A percentile compares a stretch with the other conserved stretches of the same genome.
Evolutionary conservation across 768 basidiomycete genomes (phyloP).

Genomic region (Gymnopilus dilepis): DNA sequence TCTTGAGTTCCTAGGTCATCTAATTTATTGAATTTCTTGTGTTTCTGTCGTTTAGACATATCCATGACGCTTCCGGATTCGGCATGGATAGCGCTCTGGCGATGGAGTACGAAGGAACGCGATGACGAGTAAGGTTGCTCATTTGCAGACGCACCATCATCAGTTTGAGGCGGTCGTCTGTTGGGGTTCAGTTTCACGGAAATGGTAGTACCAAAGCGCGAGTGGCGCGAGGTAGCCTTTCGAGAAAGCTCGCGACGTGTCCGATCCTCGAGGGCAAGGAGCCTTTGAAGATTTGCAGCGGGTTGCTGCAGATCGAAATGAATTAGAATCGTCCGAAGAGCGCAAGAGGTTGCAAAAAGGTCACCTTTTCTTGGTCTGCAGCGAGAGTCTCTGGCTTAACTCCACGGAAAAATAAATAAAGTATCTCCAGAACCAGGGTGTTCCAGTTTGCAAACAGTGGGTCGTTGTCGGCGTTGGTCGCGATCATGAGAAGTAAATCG

Average conservation of each 20-base stretch:
- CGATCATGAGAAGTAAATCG: conserved; percentile 83
- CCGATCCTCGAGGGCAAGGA: conserved; percentile 79
- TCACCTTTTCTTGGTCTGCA: conserved; percentile 71
- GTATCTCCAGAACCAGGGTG: conserved; percentile 88
- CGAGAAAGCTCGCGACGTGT: conserved; percentile 61
- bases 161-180: conserved; percentile 38
- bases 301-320: conserved; percentile 57
- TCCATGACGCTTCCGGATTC: conserved; percentile 78
- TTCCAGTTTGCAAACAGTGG: conserved; percentile 87
- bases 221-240: conserved; percentile 77
- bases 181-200: conserved; percentile 73
- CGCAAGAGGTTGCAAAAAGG: conserved; percentile 10
- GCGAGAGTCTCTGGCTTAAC: conserved; percentile 65
- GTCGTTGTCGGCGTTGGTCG: conserved; percentile 76
- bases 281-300: conserved; percentile 66
- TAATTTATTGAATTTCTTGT: conserved; percentile 61
- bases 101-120: conserved; percentile 78
- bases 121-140: conserved; percentile 37
- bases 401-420: conserved; percentile 88
- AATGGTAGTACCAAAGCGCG: conserved; percentile 96
- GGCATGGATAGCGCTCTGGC: conserved; percentile 76
- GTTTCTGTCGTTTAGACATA: conserved; percentile 62
- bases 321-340: conserved; percentile 1
- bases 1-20: conserved; percentile 76
- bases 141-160: conserved; percentile 29